These are phyloP conservation scores for Alnus glutinosa DNA, from an alignment of 306 rosid species.

Conservation along the genomic window DNA sequence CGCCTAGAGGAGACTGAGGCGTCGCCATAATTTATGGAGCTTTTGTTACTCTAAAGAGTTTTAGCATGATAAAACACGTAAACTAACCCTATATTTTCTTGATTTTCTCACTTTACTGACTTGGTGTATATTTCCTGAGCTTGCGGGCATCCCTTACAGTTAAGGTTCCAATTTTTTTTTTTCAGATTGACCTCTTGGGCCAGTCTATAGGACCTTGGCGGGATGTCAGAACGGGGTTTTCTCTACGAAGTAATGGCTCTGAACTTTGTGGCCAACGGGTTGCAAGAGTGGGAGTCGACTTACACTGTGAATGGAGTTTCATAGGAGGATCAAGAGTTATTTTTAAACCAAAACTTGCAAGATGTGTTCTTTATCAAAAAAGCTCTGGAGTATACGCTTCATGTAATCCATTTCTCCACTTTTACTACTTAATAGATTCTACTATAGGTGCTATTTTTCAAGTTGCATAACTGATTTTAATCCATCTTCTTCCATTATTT, in stretches of 20 bases:
- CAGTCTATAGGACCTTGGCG: slow-evolving; percentile 39
- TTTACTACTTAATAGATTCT: not conserved
- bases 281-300: slow-evolving; percentile 29
- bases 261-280: slow-evolving; percentile 36
- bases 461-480: not conserved
- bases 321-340: slow-evolving; percentile 65
- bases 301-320: slow-evolving; percentile 68
- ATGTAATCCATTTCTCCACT: slow-evolving; percentile 52
- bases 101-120: not conserved
- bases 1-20: too few relatives aligned
- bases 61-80: not conserved
- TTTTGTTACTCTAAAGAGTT: slow-evolving; percentile 3
- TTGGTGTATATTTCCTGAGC: slow-evolving; percentile 17
- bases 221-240: slow-evolving; percentile 36
- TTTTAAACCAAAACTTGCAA: slow-evolving; percentile 51
- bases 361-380: slow-evolving; percentile 38
- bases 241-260: slow-evolving; percentile 43
- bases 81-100: not conserved
- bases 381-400: slow-evolving; percentile 54
- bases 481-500: not conserved
- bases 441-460: not conserved
- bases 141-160: slow-evolving; percentile 20
- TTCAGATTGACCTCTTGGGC: slow-evolving; percentile 46
- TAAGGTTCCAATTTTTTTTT: slow-evolving; percentile 31
- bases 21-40: too few relatives aligned